These are phyloP conservation scores for Penicillium decumbens DNA, from an alignment of 2,329 filamentous ascomycete species.

Conservation along the genomic window DNA sequence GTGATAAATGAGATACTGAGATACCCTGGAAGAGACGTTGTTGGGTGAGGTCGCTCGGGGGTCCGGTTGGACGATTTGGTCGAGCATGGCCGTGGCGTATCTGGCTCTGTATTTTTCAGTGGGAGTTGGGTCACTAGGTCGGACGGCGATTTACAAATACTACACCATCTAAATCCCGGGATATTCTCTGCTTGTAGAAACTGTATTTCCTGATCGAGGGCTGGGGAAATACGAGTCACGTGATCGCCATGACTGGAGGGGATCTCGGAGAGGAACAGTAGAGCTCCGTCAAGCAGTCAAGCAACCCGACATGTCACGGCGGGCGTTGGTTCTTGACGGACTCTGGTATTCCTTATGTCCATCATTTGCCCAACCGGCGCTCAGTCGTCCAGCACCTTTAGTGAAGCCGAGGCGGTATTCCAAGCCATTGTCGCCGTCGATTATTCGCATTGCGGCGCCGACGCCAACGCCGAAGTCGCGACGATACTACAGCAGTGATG, in stretches of 20 bases:
- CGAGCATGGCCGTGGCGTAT: constrained; percentile 41
- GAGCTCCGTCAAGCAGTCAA: constrained; percentile 4
- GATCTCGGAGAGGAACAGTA: not conserved
- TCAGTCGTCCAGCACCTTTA: constrained; percentile 15
- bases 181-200: not conserved
- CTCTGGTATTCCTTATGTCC: constrained; percentile 43
- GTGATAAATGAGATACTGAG: constrained; percentile 36
- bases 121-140: constrained; percentile 27
- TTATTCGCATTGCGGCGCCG: constrained; percentile 6
- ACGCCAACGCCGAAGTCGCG: constrained; percentile 8
- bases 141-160: constrained; percentile 14
- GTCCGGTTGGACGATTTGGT: constrained; percentile 29
- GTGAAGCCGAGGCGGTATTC: constrained; percentile 8
- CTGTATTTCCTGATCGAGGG: not conserved
- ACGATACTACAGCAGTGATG: constrained; percentile 20
- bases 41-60: constrained; percentile 25
- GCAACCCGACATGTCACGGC: constrained; percentile 32
- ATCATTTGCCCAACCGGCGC: constrained; percentile 25
- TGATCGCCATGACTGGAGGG: not conserved
- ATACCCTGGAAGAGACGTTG: constrained; percentile 34
- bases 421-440: constrained; percentile 1
- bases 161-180: constrained; percentile 12
- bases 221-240: constrained; percentile 8
- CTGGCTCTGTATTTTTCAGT: constrained; percentile 34
- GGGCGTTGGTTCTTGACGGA: constrained; percentile 33